These are phyloP conservation scores for Hypericum androsaemum DNA, from an alignment of 345 rosid species.

Conservation along the genomic window DNA sequence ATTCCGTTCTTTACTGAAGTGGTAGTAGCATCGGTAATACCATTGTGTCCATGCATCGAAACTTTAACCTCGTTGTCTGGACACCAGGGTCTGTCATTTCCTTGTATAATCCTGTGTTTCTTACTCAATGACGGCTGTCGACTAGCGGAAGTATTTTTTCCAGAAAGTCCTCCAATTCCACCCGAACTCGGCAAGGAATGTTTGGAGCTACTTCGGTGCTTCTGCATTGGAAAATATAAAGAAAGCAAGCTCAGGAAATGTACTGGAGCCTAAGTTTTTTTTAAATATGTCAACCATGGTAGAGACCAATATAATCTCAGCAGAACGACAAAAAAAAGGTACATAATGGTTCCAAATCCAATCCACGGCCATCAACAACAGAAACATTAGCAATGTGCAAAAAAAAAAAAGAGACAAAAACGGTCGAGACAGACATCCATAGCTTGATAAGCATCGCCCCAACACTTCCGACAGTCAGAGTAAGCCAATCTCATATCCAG, in stretches of 20 bases:
- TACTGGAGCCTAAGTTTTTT: no score
- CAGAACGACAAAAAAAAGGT: no score
- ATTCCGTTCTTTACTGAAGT: slow-evolving; percentile 18
- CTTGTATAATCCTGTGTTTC: slow-evolving; percentile 18
- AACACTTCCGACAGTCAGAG: no score
- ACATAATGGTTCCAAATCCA: no score
- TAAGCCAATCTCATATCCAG: no score
- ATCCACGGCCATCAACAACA: no score
- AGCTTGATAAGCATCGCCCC: no score
- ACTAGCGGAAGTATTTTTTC: slow-evolving; percentile 27
- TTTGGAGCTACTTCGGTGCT: slow-evolving; percentile 45
- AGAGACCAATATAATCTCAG: no score
- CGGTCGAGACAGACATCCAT: no score
- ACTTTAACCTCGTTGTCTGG: slow-evolving; percentile 18
- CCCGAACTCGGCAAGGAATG: slow-evolving; percentile 35
- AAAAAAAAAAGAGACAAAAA: no score
- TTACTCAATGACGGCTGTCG: slow-evolving; percentile 19
- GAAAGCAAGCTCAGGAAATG: slow-evolving; percentile 1
- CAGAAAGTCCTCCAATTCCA: slow-evolving; percentile 31
- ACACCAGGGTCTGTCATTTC: slow-evolving; percentile 20
- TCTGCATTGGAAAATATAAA: slow-evolving; percentile 23
- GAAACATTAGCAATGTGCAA: no score
- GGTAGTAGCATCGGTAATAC: slow-evolving; percentile 18
- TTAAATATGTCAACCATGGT: no score
- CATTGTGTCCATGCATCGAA: slow-evolving; percentile 7